A percentile compares a stretch with the other conserved stretches of the same genome.
Evolutionary conservation across 2,329 filamentous ascomycete species (phyloP).

Genomic region (Botryotinia globosa): DNA sequence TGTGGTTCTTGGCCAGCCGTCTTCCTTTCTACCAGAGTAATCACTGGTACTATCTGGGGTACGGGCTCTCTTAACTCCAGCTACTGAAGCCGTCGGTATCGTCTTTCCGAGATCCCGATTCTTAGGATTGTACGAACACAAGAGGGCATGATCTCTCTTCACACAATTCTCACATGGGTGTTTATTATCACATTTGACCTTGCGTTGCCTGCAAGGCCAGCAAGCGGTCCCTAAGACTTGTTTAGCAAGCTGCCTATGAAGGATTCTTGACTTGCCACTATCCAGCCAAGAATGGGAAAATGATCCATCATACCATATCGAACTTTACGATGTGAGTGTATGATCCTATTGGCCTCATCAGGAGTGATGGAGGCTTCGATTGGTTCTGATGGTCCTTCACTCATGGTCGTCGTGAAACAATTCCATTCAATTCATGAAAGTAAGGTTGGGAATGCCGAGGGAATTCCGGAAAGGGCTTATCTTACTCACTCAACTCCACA

Average conservation of each 20-base stretch:
- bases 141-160: constrained; percentile 61
- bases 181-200: constrained; percentile 69
- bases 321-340: constrained; percentile 67
- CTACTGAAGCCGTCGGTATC: constrained; percentile 23
- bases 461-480: constrained; percentile 21
- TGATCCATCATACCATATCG: constrained; percentile 55
- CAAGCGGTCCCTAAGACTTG: constrained; percentile 42
- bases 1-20: constrained; percentile 37
- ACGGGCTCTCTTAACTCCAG: constrained; percentile 32
- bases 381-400: constrained; percentile 27
- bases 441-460: constrained; percentile 12
- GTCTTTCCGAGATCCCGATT: constrained; percentile 36
- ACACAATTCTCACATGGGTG: constrained; percentile 67
- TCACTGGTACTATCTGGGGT: constrained; percentile 37
- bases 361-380: constrained; percentile 38
- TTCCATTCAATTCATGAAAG: constrained; percentile 15
- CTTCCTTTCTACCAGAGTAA: constrained; percentile 32
- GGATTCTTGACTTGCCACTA: constrained; percentile 6
- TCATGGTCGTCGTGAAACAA: constrained; percentile 25
- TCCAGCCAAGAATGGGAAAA: constrained; percentile 13
- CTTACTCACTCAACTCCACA: neutral
- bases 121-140: constrained; percentile 67
- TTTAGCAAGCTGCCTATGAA: constrained; percentile 21
- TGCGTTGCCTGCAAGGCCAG: constrained; percentile 65
- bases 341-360: constrained; percentile 65